phyloP scores from a whole-genome alignment of 2,329 filamentous ascomycete species.

The Fusarium robinianum region DNA sequence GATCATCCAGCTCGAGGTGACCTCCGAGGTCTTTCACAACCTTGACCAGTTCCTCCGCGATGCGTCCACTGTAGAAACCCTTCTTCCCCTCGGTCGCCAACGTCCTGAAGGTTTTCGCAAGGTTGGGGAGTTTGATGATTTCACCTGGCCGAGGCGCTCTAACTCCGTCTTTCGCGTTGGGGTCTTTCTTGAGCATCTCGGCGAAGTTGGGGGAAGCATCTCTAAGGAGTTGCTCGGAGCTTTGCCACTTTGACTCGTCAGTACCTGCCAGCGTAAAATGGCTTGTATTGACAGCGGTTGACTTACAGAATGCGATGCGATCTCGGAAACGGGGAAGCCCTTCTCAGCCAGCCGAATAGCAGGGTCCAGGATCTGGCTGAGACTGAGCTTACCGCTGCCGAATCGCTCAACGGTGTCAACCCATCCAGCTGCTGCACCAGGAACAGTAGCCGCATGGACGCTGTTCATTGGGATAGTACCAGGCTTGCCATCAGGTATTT shows the following conservation, averaged over 20 bases:
- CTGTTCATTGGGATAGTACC: slow-evolving; percentile 73
- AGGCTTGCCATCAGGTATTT: slow-evolving; percentile 59
- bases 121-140: slow-evolving; percentile 81
- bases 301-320: slow-evolving; percentile 71
- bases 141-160: slow-evolving; percentile 80
- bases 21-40: slow-evolving; percentile 78
- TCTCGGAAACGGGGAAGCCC: slow-evolving; percentile 86
- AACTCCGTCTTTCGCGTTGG: slow-evolving; percentile 67
- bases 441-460: slow-evolving; percentile 82
- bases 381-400: slow-evolving; percentile 79
- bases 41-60: slow-evolving; percentile 80
- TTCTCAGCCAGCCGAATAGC: slow-evolving; percentile 85
- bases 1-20: slow-evolving; percentile 76
- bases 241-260: slow-evolving; percentile 66
- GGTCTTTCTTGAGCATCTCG: slow-evolving; percentile 85
- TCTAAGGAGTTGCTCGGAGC: slow-evolving; percentile 65
- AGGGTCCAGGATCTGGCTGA: slow-evolving; percentile 79
- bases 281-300: rapidly evolving
- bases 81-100: slow-evolving; percentile 81
- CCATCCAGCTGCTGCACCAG: slow-evolving; percentile 92
- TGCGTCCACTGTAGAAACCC: slow-evolving; percentile 86
- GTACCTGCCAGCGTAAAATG: not conserved
- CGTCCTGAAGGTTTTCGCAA: slow-evolving; percentile 80
- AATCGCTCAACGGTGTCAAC: slow-evolving; percentile 86
- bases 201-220: slow-evolving; percentile 80